These are phyloP conservation scores for Castanea crenata DNA, from an alignment of 306 rosid genomes.

Conservation along the genomic window DNA sequence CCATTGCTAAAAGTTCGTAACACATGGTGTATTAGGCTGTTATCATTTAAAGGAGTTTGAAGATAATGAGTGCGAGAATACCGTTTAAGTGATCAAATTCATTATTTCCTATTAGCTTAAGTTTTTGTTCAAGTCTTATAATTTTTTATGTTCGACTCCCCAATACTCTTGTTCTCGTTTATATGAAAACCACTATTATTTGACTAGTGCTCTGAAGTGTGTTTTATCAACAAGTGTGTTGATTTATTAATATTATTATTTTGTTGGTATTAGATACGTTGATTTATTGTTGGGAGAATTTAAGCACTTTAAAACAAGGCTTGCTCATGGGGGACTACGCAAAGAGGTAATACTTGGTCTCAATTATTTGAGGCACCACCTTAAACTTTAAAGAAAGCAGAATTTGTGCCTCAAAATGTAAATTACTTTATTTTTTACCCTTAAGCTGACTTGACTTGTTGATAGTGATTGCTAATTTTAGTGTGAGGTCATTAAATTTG, in stretches of 20 bases:
- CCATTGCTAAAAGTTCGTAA: too few relatives aligned
- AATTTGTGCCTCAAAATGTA: neutral
- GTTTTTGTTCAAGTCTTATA: neutral
- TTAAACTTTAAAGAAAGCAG: neutral
- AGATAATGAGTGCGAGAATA: neutral
- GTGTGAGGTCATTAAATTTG: neutral
- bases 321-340: slow-evolving; percentile 83
- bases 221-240: slow-evolving; percentile 64
- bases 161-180: neutral
- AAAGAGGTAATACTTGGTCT: slow-evolving; percentile 66
- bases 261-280: slow-evolving; percentile 54
- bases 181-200: slow-evolving; percentile 1
- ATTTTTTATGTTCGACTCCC: neutral
- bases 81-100: too few relatives aligned
- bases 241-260: slow-evolving; percentile 43
- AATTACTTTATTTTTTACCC: neutral
- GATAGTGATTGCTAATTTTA: neutral
- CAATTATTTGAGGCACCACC: slow-evolving; percentile 10
- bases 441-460: neutral
- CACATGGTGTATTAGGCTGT: neutral
- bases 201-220: slow-evolving; percentile 32
- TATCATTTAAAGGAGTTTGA: neutral
- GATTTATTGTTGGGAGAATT: slow-evolving; percentile 97
- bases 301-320: slow-evolving; percentile 95
- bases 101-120: too few relatives aligned